Base-by-base conservation (phyloP, 352 stramenopile genomes). In the Globisporangium cystogenes region DNA sequence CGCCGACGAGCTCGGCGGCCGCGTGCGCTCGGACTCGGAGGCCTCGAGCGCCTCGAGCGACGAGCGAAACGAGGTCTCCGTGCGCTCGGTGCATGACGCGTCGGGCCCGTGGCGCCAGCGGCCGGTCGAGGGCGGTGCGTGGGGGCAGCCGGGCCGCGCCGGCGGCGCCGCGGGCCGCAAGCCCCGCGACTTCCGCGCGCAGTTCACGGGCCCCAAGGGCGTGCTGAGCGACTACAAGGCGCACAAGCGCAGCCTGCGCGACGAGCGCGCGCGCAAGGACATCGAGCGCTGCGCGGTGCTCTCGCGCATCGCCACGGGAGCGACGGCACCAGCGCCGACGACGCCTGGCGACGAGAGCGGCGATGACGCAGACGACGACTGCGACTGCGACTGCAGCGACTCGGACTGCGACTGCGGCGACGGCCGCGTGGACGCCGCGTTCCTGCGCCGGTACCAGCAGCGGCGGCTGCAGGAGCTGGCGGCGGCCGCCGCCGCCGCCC, bases 211-310 rank as follows among this genome's bases (percentile, higher is more conserved):
- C 0, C 83, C 83, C 8, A 93, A 93, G 62, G 83, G 83, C 24
- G 83, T 93, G 39, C 66, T 90, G 42, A 86, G 76, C 41, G 83
- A 93, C 68, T 90, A 87, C 70, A 88, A 90, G 59, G 72, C 74
- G 15, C 70, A 93, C 63, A 92, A 89, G 50, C 70, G 69, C 33
- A 60, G 81, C 50, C 71, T 77, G 36, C 59, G 55, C 10, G 54
- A 89, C 33, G 74, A 93, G 75, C 74, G 67, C 23, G 29, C 51
- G 48, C 69, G 62, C 37, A 67, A 74, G 42, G 65, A 89, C 49
- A 60, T 65, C 20, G 73, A 92, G 51, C 76, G 82, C 3, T 55
- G 73, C 41, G 58, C 57, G 1, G 62, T 76, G 23, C 66, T 93
- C 41, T 60, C 62, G 39, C 74, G 83, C 31, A 90, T 93, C 48